These are phyloP conservation scores for Omphalea diandra DNA, from an alignment of 441 rosid genomes.

Conservation along the genomic window DNA sequence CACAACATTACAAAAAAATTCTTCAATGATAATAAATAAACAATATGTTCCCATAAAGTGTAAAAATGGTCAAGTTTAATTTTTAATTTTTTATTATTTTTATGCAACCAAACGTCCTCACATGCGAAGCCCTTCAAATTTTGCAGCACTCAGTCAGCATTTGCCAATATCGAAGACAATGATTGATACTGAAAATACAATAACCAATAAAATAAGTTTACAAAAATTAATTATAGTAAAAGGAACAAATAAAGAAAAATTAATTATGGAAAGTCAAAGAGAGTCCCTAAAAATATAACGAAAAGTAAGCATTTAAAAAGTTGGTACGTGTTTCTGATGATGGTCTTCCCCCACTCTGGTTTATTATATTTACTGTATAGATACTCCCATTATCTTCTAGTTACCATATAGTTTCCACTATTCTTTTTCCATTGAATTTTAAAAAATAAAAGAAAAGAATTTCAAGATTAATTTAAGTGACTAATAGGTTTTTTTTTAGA, in stretches of 20 bases:
- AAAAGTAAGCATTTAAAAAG: background rate
- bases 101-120: no score
- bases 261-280: constrained; percentile 20
- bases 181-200: background rate
- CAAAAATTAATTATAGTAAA: background rate
- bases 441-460: no score
- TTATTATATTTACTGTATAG: background rate
- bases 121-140: background rate
- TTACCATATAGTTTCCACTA: no score
- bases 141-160: background rate
- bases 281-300: background rate
- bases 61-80: background rate
- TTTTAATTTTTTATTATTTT: no score
- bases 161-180: background rate
- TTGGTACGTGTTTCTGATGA: background rate
- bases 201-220: background rate
- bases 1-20: background rate
- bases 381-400: no score
- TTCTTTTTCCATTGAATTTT: no score
- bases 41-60: no score
- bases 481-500: no score
- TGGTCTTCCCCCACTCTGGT: background rate
- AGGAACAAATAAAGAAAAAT: background rate
- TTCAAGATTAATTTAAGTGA: no score
- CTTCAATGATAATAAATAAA: no score